These are phyloP conservation scores for Hawksworthiomyces lignivorus DNA, from an alignment of 2,329 filamentous ascomycete species.

Conservation along the genomic window DNA sequence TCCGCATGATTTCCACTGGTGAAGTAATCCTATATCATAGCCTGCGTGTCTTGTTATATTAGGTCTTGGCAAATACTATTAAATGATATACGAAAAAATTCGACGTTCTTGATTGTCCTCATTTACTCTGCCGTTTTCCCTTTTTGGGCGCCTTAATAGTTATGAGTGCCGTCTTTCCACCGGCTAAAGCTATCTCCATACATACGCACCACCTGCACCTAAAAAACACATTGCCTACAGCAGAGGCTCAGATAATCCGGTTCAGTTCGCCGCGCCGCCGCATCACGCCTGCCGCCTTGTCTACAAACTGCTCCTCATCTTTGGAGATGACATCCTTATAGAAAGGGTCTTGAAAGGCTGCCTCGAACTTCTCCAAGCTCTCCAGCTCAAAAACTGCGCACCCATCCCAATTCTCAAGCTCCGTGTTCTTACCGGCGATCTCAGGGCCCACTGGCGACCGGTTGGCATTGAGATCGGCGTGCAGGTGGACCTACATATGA, in stretches of 20 bases:
- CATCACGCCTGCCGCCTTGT: constrained; percentile 20
- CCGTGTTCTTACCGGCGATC: constrained; percentile 5
- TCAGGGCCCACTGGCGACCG: constrained; percentile 7
- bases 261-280: constrained; percentile 17
- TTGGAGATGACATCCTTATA: constrained; percentile 22
- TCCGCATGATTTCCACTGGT: too few species aligned
- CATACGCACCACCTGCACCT: too few species aligned
- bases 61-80: too few species aligned
- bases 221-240: too few species aligned
- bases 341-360: constrained; percentile 24
- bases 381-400: constrained; percentile 24
- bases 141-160: too few species aligned
- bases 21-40: too few species aligned
- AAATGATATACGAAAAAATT: too few species aligned
- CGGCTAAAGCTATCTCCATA: not conserved
- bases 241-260: constrained; percentile 15
- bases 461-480: constrained; percentile 18
- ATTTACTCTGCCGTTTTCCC: too few species aligned
- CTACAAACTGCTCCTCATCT: constrained; percentile 23
- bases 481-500: constrained; percentile 19
- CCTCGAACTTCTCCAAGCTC: constrained; percentile 19
- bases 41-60: too few species aligned
- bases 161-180: not conserved
- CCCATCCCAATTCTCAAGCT: constrained; percentile 22
- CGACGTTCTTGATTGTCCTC: too few species aligned